These are phyloP conservation scores for Candida arabinofermentans DNA, from an alignment of 805 yeast species.

Conservation along the genomic window DNA sequence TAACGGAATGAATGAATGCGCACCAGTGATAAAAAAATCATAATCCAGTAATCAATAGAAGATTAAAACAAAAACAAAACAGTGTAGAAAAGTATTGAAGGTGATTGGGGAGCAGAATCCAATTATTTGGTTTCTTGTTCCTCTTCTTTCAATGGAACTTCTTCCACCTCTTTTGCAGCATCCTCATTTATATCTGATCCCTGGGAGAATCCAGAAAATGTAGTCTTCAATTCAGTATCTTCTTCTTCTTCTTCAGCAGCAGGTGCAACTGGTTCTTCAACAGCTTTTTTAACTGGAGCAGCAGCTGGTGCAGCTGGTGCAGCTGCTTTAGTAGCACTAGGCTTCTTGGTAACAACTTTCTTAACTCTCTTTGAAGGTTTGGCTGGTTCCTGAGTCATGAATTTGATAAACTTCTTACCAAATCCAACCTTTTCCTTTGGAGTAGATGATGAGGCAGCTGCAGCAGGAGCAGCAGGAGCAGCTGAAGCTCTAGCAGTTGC, in stretches of 20 bases:
- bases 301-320: slow-evolving; percentile 3
- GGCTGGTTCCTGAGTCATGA: slow-evolving; percentile 22
- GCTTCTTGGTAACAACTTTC: slow-evolving; percentile 5
- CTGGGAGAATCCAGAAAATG: slow-evolving; percentile 44
- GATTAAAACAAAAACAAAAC: neutral
- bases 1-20: neutral
- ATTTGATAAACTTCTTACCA: slow-evolving; percentile 20
- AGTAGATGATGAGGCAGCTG: neutral
- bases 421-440: slow-evolving; percentile 12
- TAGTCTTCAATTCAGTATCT: slow-evolving; percentile 20
- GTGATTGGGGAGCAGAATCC: neutral
- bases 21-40: neutral
- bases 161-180: slow-evolving; percentile 2
- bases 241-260: slow-evolving; percentile 13
- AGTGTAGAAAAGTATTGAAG: neutral
- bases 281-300: slow-evolving; percentile 6
- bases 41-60: neutral
- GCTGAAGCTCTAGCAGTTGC: slow-evolving; percentile 8
- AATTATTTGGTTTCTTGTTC: slow-evolving; percentile 2
- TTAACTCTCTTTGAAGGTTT: slow-evolving; percentile 14
- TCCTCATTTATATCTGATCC: slow-evolving; percentile 32
- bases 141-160: neutral
- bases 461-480: slow-evolving; percentile 5
- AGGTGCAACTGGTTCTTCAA: slow-evolving; percentile 3
- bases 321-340: slow-evolving; percentile 1